phyloP scores from a whole-genome alignment of 2,329 filamentous ascomycete genomes.

The Xylaria sp. region DNA sequence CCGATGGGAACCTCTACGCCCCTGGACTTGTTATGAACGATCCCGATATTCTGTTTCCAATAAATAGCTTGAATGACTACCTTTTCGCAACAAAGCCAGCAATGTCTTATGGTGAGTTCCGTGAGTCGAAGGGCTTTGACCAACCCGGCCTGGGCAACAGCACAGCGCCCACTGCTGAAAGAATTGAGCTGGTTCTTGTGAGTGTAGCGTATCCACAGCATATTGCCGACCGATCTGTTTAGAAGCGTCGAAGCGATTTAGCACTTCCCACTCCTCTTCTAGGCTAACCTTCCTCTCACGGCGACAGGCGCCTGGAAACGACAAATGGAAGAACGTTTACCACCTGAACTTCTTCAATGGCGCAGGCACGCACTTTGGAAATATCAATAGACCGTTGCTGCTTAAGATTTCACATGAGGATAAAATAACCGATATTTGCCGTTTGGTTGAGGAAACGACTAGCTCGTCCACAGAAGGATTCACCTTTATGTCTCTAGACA shows the following conservation, averaged over 20 bases:
- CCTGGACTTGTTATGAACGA: neutral
- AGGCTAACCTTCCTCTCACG: neutral
- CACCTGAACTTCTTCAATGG: constrained; percentile 5
- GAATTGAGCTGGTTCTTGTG: neutral
- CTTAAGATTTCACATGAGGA: neutral
- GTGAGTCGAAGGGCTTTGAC: neutral
- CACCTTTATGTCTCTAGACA: neutral
- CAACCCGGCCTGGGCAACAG: neutral
- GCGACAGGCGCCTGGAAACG: neutral
- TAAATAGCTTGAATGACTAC: neutral
- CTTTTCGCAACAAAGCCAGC: constrained; percentile 1
- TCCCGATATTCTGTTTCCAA: constrained; percentile 4
- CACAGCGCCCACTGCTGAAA: neutral
- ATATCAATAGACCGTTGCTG: neutral
- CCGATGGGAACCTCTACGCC: constrained; percentile 1
- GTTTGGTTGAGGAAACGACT: neutral
- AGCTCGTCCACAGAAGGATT: neutral
- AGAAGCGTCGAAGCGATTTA: neutral
- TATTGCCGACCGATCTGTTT: neutral
- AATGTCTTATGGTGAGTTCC: neutral
- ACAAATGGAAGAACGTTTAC: constrained; percentile 5
- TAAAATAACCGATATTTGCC: neutral
- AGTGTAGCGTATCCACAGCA: neutral
- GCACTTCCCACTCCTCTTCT: neutral
- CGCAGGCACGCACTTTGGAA: neutral